Conservation (phyloP, 805 yeast genomes). For the Priceomyces haplophilus region DNA sequence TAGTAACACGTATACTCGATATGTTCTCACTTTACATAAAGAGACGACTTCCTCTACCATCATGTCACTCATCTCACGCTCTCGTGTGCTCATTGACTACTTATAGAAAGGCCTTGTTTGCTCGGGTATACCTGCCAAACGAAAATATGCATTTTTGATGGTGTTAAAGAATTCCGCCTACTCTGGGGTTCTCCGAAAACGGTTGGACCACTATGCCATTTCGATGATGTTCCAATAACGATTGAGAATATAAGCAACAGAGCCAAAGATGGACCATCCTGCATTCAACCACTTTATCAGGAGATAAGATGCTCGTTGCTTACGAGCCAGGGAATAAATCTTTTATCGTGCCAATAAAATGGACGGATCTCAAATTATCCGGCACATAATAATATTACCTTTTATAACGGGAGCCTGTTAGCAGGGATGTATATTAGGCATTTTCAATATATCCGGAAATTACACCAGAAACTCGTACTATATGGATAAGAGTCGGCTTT, state of each 20-base stretch:
- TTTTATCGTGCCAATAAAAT: neutral
- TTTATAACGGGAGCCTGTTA: neutral
- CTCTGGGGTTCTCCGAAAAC: neutral
- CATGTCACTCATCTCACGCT: too few relatives aligned
- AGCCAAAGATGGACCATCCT: neutral
- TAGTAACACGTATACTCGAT: too few relatives aligned
- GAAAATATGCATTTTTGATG: too few relatives aligned
- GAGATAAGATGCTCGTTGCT: neutral
- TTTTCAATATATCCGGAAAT: neutral
- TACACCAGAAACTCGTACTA: neutral
- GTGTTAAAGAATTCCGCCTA: too few relatives aligned
- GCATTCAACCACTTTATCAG: neutral
- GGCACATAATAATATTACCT: neutral
- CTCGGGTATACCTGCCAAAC: too few relatives aligned
- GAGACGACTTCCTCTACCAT: too few relatives aligned
- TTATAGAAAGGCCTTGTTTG: too few relatives aligned
- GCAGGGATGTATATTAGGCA: neutral
- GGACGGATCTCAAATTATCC: neutral
- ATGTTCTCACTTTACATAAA: too few relatives aligned
- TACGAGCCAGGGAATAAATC: neutral
- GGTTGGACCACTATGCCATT: neutral
- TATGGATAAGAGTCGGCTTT: neutral
- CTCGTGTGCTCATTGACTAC: too few relatives aligned
- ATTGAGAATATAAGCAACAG: too few relatives aligned
- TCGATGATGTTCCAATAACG: too few relatives aligned